A percentile compares a stretch with the other conserved stretches of the same genome.
These are phyloP conservation scores for Daedaleopsis sinensis DNA, from an alignment of 768 basidiomycete species.

Conservation along the genomic window DNA sequence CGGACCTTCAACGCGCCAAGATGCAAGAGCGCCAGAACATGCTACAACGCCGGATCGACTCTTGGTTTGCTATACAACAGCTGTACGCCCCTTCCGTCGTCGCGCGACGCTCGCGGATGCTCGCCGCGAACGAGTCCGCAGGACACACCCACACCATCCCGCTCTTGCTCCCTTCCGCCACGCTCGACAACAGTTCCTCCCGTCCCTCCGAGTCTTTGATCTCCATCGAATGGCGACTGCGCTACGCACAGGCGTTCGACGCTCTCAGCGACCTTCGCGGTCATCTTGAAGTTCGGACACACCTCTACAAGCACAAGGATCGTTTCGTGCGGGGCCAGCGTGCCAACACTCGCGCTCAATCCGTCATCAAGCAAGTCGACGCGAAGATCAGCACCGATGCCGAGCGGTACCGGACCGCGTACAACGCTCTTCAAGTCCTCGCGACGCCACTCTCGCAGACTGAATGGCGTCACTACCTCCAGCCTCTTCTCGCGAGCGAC, in stretches of 20 bases:
- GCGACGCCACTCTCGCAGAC: not conserved
- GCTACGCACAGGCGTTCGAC: conserved; percentile 5
- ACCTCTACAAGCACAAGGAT: conserved; percentile 8
- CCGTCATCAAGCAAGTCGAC: not conserved
- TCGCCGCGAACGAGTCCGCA: not conserved
- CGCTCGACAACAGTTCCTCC: no score
- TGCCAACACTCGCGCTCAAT: conserved; percentile 2
- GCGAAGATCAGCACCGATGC: conserved; percentile 1
- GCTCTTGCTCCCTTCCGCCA: conserved; percentile 9
- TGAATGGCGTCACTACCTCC: conserved; percentile 2
- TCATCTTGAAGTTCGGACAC: conserved; percentile 1
- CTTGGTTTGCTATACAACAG: not conserved
- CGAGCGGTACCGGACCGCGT: conserved; percentile 3
- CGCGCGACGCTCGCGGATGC: not conserved
- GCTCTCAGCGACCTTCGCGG: conserved; percentile 7
- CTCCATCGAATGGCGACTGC: not conserved
- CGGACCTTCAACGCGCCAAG: not conserved
- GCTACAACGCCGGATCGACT: not conserved
- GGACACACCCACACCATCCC: not conserved
- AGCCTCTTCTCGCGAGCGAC: conserved; percentile 4
- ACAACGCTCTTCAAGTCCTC: not conserved
- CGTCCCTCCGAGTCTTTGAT: not conserved
- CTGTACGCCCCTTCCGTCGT: not conserved
- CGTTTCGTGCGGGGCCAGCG: conserved; percentile 1
- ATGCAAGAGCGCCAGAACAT: not conserved